phyloP scores from a whole-genome alignment of 768 basidiomycete species.

The Suillus discolor region DNA sequence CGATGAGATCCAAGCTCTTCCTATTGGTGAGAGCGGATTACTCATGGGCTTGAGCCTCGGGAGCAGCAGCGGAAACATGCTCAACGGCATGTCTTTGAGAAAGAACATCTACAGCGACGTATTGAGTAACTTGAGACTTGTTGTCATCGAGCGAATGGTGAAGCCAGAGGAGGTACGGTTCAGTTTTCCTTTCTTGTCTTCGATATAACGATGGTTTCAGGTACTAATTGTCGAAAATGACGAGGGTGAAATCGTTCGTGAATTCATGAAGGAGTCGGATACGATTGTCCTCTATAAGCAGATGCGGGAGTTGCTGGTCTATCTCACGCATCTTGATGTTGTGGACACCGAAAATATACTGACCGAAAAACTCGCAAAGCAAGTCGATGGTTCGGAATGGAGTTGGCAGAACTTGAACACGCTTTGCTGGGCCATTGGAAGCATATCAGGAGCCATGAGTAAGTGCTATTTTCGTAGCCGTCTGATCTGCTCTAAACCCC shows the following conservation, averaged over 20 bases:
- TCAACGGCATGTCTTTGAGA: constrained; percentile 77
- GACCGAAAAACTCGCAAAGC: constrained; percentile 95
- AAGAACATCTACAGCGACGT: constrained; percentile 98
- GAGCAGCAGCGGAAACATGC: constrained; percentile 61
- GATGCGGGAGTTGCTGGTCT: constrained; percentile 97
- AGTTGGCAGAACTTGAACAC: constrained; percentile 99
- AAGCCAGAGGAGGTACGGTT: constrained; percentile 93
- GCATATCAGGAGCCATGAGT: constrained; percentile 99
- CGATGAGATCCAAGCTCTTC: constrained; percentile 92
- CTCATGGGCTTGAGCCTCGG: constrained; percentile 90
- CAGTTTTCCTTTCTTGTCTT: constrained; percentile 9
- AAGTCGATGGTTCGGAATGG: constrained; percentile 98
- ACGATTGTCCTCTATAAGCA: constrained; percentile 99
- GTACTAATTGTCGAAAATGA: constrained; percentile 99
- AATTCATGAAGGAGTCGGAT: constrained; percentile 98
- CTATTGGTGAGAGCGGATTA: constrained; percentile 82
- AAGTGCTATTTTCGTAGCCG: constrained; percentile 34
- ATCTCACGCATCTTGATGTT: constrained; percentile 96
- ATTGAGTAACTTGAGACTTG: constrained; percentile 88
- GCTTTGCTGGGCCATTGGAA: constrained; percentile 99
- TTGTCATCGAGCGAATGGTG: constrained; percentile 99
- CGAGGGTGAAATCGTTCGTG: constrained; percentile 98
- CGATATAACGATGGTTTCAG: constrained; percentile 41
- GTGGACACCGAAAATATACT: constrained; percentile 95
- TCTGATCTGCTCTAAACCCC: constrained; percentile 4